Evolutionary conservation across 176 grass and related monocot genomes (phyloP).

Genomic region (Tuctoria greenei): DNA sequence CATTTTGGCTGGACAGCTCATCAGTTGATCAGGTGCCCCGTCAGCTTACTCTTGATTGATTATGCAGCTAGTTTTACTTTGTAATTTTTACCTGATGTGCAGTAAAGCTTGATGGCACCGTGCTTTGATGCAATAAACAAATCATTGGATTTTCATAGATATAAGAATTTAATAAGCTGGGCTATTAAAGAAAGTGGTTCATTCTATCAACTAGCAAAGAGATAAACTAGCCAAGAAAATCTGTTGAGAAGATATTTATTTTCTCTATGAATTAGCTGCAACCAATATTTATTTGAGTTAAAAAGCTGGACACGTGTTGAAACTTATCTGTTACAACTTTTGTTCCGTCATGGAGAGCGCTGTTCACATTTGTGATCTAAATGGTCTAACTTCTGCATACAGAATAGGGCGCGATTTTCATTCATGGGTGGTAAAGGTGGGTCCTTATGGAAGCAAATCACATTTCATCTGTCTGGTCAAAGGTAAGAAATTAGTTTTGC

Average conservation of each 20-base stretch:
- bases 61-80: conserved; percentile 21
- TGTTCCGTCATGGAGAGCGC: not conserved
- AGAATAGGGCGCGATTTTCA: conserved; percentile 97
- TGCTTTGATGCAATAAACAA: conserved; percentile 1
- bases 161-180: not conserved
- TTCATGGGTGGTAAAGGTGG: conserved; percentile 99
- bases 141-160: not conserved
- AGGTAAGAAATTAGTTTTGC: conserved; percentile 39
- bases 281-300: not conserved
- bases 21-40: conserved; percentile 75
- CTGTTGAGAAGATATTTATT: conserved; percentile 3
- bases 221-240: not conserved
- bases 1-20: conserved; percentile 98
- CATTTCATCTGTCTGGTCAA: conserved; percentile 69
- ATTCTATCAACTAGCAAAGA: not conserved
- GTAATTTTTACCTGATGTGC: conserved; percentile 23
- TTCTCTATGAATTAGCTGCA: conserved; percentile 16
- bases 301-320: not conserved
- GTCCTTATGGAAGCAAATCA: conserved; percentile 84
- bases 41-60: conserved; percentile 35
- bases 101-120: not conserved
- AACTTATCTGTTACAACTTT: not conserved
- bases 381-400: conserved; percentile 34
- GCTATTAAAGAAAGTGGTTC: not conserved
- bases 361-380: not conserved